Evolutionary conservation across 2,329 filamentous ascomycete genomes (phyloP).

Genomic region (Pseudogymnoascus sp.): DNA sequence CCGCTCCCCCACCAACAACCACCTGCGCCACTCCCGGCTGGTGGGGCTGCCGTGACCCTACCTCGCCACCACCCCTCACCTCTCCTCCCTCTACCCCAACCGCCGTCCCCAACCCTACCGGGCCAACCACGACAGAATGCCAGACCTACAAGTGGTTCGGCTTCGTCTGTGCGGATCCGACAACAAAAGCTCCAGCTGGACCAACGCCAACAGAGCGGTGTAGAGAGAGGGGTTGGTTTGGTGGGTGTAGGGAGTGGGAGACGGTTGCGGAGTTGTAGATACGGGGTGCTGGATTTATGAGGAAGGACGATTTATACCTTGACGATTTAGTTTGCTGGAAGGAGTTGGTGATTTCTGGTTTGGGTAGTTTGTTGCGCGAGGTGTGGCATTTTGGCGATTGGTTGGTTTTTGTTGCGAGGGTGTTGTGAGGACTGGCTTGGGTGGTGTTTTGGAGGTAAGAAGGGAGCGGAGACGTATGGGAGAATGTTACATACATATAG

Average conservation of each 20-base stretch:
- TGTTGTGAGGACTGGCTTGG: not conserved
- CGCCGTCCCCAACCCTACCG: slow-evolving; percentile 8
- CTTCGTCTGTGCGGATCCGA: slow-evolving; percentile 25
- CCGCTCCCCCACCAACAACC: slow-evolving; percentile 25
- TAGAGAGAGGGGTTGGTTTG: slow-evolving; percentile 22
- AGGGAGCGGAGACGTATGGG: not conserved
- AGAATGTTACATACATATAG: slow-evolving; percentile 7
- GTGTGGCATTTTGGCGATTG: not conserved
- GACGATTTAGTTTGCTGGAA: not conserved
- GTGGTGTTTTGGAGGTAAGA: not conserved
- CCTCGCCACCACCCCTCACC: slow-evolving; percentile 31
- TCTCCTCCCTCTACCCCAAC: slow-evolving; percentile 26
- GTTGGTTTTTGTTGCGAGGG: not conserved
- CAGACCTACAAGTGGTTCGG: slow-evolving; percentile 26
- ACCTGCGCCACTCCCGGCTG: slow-evolving; percentile 49
- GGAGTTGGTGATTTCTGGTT: not conserved
- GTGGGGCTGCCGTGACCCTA: slow-evolving; percentile 46
- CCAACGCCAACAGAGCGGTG: slow-evolving; percentile 19
- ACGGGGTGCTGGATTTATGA: not conserved
- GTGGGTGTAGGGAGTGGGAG: slow-evolving; percentile 24
- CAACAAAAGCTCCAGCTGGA: slow-evolving; percentile 14
- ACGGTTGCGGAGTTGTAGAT: not conserved
- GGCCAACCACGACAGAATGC: slow-evolving; percentile 21
- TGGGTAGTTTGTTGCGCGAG: not conserved
- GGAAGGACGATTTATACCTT: slow-evolving; percentile 2